Base-by-base conservation (phyloP, 1,284 basidiomycete species). In the Puccinia horiana region DNA sequence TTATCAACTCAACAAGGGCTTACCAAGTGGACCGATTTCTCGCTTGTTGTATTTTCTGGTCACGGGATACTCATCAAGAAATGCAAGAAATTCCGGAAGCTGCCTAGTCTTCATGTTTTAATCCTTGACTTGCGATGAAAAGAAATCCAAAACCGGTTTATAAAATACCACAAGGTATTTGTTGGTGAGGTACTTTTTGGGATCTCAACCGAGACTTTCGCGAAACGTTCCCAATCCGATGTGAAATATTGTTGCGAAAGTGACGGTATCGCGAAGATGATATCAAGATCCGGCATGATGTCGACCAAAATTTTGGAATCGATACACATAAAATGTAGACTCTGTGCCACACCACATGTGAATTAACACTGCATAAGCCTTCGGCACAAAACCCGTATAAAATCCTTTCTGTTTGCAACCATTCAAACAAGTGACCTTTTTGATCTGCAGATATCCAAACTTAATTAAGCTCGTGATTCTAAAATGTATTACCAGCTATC, bases 11-110 rank as follows among this genome's bases (percentile, higher is more conserved):
- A 18, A 35, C 29, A 26, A 61, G 29, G 11, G 32, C 58, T 11
- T 26, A 61, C 58, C 58, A 12, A 61, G 58, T 61, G 58, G 58
- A 35, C 58, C 58, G 3, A 61, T 12, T 26, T 61, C 58, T 26
- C 58, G 58, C 58, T 61, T 61, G 58, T 18, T 61, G 32, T 61
- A 61, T 26, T 61, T 61, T 61, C 32, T 61, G 9, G 32, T 61
- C 58, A 61, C 26, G 11, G 58, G 58, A 35, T 61, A 61, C 29
- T 61, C 58, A 61, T 61, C 58, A 12, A 61, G 58, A 18, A 61
- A 61, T 61, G 58, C 29, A 32, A 61, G 58, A 35, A 32, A 61
- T 9, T 61, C 58, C 16, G 58, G 58, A 29, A 61, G 58, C 16
- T 61, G 58, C 29, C 58, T 61, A 12, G 58, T 18, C 58, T 29